These are phyloP conservation scores for Schwanniomyces occidentalis DNA, from an alignment of 805 yeast species.

Conservation along the genomic window DNA sequence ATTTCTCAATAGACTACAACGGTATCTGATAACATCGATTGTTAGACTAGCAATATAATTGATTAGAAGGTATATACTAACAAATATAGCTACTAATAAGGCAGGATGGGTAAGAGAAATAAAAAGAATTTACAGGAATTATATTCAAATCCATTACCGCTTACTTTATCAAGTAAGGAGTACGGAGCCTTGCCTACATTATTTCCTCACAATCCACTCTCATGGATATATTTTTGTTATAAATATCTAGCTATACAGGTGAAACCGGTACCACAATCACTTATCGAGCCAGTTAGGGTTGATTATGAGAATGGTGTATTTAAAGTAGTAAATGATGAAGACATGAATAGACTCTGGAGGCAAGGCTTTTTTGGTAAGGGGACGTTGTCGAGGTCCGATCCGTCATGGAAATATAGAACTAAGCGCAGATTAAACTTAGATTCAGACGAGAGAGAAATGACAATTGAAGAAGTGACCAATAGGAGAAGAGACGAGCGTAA, in stretches of 20 bases:
- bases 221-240: conserved; percentile 52
- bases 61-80: conserved; percentile 14
- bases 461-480: conserved; percentile 78
- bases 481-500: conserved; percentile 69
- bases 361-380: conserved; percentile 96
- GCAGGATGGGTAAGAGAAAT: conserved; percentile 33
- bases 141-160: conserved; percentile 58
- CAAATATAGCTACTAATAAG: conserved; percentile 6
- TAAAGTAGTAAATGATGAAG: conserved; percentile 41
- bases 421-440: conserved; percentile 51
- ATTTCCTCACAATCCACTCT: conserved; percentile 66
- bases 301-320: conserved; percentile 30
- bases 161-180: conserved; percentile 36
- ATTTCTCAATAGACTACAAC: conserved; percentile 92
- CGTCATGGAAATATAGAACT: conserved; percentile 81
- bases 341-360: conserved; percentile 67
- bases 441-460: conserved; percentile 22
- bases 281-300: conserved; percentile 19
- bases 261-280: conserved; percentile 27
- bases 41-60: not conserved
- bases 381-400: conserved; percentile 82
- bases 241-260: conserved; percentile 25
- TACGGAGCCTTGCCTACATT: conserved; percentile 51
- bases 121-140: conserved; percentile 29
- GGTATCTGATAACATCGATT: conserved; percentile 69